phyloP scores from a whole-genome alignment of 495 filamentous ascomycete species.

The Hypomontagnella submonticulosa region DNA sequence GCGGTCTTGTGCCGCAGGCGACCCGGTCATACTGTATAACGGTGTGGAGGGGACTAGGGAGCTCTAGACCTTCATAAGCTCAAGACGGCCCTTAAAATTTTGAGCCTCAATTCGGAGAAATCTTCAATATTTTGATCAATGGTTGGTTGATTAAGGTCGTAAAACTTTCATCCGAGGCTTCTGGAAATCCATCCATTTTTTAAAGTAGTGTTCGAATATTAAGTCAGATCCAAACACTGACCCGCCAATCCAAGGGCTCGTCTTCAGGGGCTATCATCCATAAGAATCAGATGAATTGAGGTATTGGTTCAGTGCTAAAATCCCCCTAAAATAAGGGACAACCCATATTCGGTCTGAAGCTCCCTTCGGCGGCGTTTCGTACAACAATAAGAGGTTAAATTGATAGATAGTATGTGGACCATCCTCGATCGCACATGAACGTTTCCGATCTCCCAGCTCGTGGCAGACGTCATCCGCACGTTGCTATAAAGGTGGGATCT shows the following conservation, averaged over 20 bases:
- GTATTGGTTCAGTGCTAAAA: slow-evolving; percentile 1
- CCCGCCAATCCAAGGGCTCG: slow-evolving; percentile 4
- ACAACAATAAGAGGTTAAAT: slow-evolving; percentile 23
- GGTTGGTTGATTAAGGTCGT: neutral
- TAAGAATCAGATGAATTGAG: slow-evolving; percentile 21
- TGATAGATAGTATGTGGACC: slow-evolving; percentile 43
- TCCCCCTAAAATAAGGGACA: slow-evolving; percentile 13
- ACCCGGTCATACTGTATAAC: slow-evolving; percentile 28
- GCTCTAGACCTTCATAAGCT: slow-evolving; percentile 25
- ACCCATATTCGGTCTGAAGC: slow-evolving; percentile 17
- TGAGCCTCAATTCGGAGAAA: slow-evolving; percentile 40
- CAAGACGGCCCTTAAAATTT: slow-evolving; percentile 9
- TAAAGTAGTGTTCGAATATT: slow-evolving; percentile 13
- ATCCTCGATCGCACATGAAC: slow-evolving; percentile 30
- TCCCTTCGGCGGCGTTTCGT: slow-evolving; percentile 28
- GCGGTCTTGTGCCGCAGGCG: slow-evolving; percentile 4
- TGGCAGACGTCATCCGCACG: slow-evolving; percentile 37
- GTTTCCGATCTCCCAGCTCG: slow-evolving; percentile 28
- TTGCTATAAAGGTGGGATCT: slow-evolving; percentile 31
- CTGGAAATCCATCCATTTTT: too few species aligned
- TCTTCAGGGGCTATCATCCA: neutral
- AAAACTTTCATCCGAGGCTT: neutral
- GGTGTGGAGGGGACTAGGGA: slow-evolving; percentile 27
- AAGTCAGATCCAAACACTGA: slow-evolving; percentile 9
- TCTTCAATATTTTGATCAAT: slow-evolving; percentile 17